phyloP scores from a whole-genome alignment of 352 stramenopile species.

The Pilasporangium apinafurcum region DNA sequence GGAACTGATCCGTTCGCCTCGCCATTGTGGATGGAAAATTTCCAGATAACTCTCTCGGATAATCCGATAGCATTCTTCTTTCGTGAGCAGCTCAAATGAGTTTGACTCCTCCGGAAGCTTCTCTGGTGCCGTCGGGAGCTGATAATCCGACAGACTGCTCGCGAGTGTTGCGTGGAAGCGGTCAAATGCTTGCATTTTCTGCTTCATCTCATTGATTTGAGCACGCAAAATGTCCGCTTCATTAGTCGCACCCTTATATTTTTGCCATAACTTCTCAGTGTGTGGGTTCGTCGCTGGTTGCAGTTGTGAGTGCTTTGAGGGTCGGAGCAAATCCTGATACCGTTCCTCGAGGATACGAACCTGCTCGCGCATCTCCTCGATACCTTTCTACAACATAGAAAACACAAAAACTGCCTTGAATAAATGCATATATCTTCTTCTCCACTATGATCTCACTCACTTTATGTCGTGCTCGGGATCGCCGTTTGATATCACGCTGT shows the following conservation, averaged over 20 bases:
- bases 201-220: slow-evolving; percentile 1
- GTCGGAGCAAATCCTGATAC: no score
- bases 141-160: slow-evolving; percentile 6
- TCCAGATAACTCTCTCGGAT: slow-evolving; percentile 46
- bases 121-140: no score
- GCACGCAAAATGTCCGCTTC: slow-evolving; percentile 1
- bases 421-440: no score
- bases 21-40: slow-evolving; percentile 32
- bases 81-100: slow-evolving; percentile 13
- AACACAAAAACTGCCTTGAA: no score
- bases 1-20: slow-evolving; percentile 30
- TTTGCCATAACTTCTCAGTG: no score
- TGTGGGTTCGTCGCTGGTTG: no score
- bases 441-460: no score
- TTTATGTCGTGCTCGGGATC: slow-evolving; percentile 4
- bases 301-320: no score
- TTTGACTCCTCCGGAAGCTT: slow-evolving; percentile 1
- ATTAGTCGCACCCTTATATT: not conserved
- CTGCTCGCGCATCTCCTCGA: slow-evolving; percentile 2
- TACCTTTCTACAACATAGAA: no score
- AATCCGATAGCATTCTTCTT: slow-evolving; percentile 27
- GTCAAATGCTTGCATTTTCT: slow-evolving; percentile 4
- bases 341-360: not conserved
- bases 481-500: slow-evolving; percentile 9
- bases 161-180: slow-evolving; percentile 9